Evolutionary conservation across 2,329 filamentous ascomycete genomes (phyloP), one percentile per base, ranked within the genome.

Genomic region (Pestalotiopsis sp.): DNA sequence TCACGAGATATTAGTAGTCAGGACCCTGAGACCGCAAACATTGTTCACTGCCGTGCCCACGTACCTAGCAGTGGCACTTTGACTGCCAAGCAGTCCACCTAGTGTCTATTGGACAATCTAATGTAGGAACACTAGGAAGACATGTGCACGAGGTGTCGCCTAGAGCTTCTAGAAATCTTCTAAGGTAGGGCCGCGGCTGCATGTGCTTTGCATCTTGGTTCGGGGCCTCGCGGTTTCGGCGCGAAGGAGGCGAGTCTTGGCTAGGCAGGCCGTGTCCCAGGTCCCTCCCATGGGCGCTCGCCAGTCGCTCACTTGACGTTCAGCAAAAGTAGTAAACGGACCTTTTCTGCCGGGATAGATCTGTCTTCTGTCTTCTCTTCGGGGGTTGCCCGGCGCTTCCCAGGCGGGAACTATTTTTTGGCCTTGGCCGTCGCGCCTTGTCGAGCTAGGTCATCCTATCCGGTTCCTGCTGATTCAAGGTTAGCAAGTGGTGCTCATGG

Each of bases 341-440:
- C n/a, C 41, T 39, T 49, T 64, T 49, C 27, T 41, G 38, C 61
- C 61, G 41, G 27, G 27, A 23, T 59, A 25, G 17, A 27, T 36
- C 39, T 49, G 20, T 45, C 36, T 64, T 49, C 20, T 23, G 17
- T 39, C 20, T 20, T 6, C 27, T 14, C 14, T 49, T 39, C 17
- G 61, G 25, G 61, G 20, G 23, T 52, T 64, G 38, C 38, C 41
- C 38, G 38, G 61, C 38, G 39, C 61, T 64, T 45, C 45, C 45
- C 38, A 45, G 20, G 41, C 61, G 61, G 61, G 61, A 45, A 39
- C 61, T 64, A 64, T 64, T 27, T 25, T 64, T 25, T 64, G 61
- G 61, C 36, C 36, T 41, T 64, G 23, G 39, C n/a, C 38, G 39
- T 64, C 61, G 61, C 59, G 27, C 45, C 45, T 52, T 52, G 45